phyloP scores from a whole-genome alignment of 805 yeast genomes.

The Saturnispora saitoi region DNA sequence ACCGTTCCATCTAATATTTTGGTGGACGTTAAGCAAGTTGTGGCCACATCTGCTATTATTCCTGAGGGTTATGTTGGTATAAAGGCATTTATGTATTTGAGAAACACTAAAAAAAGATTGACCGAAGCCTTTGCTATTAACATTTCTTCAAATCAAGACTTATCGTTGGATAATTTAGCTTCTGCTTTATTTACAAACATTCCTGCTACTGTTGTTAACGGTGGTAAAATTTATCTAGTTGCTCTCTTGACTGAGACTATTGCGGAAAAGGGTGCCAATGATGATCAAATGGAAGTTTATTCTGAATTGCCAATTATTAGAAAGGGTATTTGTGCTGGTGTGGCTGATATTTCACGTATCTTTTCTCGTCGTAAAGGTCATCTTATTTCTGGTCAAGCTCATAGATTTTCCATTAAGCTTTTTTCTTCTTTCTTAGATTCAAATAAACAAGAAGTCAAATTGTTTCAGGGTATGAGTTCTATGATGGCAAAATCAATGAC shows the following conservation, averaged over 20 bases:
- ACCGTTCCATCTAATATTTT: slow-evolving; percentile 58
- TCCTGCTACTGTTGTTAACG: slow-evolving; percentile 52
- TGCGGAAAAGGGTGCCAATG: not conserved
- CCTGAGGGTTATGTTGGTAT: slow-evolving; percentile 65
- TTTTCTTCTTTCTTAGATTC: slow-evolving; percentile 58
- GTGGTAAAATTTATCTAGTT: slow-evolving; percentile 63
- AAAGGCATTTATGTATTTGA: slow-evolving; percentile 62
- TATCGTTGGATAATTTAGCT: slow-evolving; percentile 57
- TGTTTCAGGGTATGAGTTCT: slow-evolving; percentile 27
- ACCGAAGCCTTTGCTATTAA: slow-evolving; percentile 76
- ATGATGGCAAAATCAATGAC: slow-evolving; percentile 30
- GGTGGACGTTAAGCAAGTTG: slow-evolving; percentile 68
- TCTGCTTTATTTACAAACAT: slow-evolving; percentile 75
- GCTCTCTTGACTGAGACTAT: slow-evolving; percentile 69
- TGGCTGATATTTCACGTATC: slow-evolving; percentile 71
- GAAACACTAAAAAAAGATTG: slow-evolving; percentile 53
- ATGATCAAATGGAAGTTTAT: slow-evolving; percentile 3
- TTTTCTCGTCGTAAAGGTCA: slow-evolving; percentile 59
- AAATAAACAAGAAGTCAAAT: slow-evolving; percentile 22
- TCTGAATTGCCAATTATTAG: slow-evolving; percentile 33
- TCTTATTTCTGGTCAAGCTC: slow-evolving; percentile 52
- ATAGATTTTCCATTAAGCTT: slow-evolving; percentile 61
- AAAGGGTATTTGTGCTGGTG: slow-evolving; percentile 85
- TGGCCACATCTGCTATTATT: slow-evolving; percentile 45
- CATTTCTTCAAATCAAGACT: slow-evolving; percentile 48